Evolutionary conservation across 345 rosid genomes (phyloP).

Genomic region (Eucalyptus albens): DNA sequence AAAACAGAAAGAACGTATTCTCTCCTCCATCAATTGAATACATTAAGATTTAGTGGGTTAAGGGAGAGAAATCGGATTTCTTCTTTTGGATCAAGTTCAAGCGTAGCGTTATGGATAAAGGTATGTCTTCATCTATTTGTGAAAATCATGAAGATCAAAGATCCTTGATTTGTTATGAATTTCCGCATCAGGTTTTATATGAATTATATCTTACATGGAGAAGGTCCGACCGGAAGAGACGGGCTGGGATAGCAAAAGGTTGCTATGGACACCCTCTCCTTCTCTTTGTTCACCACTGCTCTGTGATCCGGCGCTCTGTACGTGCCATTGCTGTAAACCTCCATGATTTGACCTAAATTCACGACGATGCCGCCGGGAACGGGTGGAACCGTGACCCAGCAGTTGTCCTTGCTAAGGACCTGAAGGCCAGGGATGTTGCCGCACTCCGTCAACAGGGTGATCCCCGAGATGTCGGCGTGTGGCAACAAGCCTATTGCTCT

Average conservation of each 20-base stretch:
- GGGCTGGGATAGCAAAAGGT: slow-evolving; percentile 15
- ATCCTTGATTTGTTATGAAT: too few species aligned
- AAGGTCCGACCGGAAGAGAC: slow-evolving; percentile 10
- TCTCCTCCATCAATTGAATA: too few species aligned
- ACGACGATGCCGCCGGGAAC: not conserved
- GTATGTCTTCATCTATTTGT: too few species aligned
- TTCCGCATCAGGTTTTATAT: too few species aligned
- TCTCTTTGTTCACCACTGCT: slow-evolving; percentile 4
- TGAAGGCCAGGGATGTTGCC: not conserved
- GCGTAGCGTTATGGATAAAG: too few species aligned
- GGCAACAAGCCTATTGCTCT: not conserved
- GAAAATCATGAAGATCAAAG: too few species aligned
- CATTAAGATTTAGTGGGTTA: too few species aligned
- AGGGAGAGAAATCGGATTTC: too few species aligned
- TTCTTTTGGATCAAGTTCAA: too few species aligned
- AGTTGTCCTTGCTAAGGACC: slow-evolving; percentile 1
- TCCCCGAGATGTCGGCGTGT: slow-evolving; percentile 1
- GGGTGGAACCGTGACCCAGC: not conserved
- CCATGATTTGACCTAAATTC: slow-evolving; percentile 2
- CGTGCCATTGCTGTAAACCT: slow-evolving; percentile 13
- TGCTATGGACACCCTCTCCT: slow-evolving; percentile 9
- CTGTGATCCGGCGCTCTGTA: slow-evolving; percentile 2
- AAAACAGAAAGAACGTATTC: too few species aligned
- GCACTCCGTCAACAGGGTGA: slow-evolving; percentile 1
- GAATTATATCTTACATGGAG: too few species aligned